Evolutionary conservation across 331 rosid species (phyloP).

Genomic region (Acacia pycnantha): DNA sequence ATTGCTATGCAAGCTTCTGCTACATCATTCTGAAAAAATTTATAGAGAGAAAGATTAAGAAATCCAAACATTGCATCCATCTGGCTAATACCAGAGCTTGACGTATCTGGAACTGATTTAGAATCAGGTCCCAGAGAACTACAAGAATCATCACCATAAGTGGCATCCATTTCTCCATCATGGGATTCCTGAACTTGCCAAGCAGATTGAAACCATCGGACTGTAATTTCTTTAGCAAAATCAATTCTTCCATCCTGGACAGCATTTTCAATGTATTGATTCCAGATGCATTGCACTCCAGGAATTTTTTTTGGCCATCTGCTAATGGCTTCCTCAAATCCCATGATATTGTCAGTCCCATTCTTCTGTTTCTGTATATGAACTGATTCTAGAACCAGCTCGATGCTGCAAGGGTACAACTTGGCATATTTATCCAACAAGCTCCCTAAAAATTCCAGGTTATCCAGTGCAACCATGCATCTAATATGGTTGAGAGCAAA

Average conservation of each 20-base stretch:
- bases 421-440: conserved; percentile 69
- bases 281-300: conserved; percentile 89
- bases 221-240: conserved; percentile 62
- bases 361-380: conserved; percentile 45
- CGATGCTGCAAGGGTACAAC: conserved; percentile 74
- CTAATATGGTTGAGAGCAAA: conserved; percentile 81
- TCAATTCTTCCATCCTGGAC: conserved; percentile 52
- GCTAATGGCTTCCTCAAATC: conserved; percentile 70
- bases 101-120: conserved; percentile 37
- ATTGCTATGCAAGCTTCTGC: conserved; percentile 61
- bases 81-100: conserved; percentile 34
- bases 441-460: conserved; percentile 46
- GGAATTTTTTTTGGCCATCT: conserved; percentile 83
- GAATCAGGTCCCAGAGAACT: conserved; percentile 43
- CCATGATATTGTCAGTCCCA: conserved; percentile 42
- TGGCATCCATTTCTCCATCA: conserved; percentile 27
- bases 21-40: conserved; percentile 52
- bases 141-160: conserved; percentile 29
- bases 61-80: conserved; percentile 72
- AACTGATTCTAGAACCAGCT: conserved; percentile 58
- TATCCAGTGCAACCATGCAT: conserved; percentile 71
- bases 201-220: conserved; percentile 67
- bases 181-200: conserved; percentile 44
- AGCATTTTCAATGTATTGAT: conserved; percentile 73
- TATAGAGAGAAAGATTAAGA: conserved; percentile 73